Percentiles rank a stretch among this genome's conserved stretches.
Evolutionary conservation across 2,329 filamentous ascomycete species (phyloP).

Genomic region (Capronia coronata): DNA sequence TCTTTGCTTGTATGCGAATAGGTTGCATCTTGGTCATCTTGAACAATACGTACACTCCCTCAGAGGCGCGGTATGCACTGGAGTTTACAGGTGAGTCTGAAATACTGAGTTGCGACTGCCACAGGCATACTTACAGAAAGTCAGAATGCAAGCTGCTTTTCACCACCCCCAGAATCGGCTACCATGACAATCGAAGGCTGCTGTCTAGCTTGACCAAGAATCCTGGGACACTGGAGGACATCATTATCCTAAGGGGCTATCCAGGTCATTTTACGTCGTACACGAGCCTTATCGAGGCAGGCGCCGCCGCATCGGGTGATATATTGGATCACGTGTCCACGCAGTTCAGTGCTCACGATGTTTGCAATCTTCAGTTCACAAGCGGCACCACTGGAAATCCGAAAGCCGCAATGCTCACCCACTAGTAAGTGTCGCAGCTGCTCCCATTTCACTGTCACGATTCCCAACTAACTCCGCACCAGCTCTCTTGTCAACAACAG

Average conservation of each 20-base stretch:
- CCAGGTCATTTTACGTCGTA: slow-evolving; percentile 55
- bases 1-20: slow-evolving; percentile 63
- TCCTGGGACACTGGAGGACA: slow-evolving; percentile 39
- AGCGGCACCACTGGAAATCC: slow-evolving; percentile 67
- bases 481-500: slow-evolving; percentile 55
- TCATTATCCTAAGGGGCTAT: slow-evolving; percentile 56
- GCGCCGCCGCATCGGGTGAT: slow-evolving; percentile 45
- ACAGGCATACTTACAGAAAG: too few relatives aligned
- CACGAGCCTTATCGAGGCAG: slow-evolving; percentile 50
- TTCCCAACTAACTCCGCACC: neutral
- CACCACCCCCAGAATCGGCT: slow-evolving; percentile 62
- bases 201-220: slow-evolving; percentile 49
- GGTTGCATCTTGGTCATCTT: slow-evolving; percentile 67
- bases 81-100: slow-evolving; percentile 56
- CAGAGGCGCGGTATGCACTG: slow-evolving; percentile 64
- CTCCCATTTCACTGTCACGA: neutral
- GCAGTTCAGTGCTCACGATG: slow-evolving; percentile 57
- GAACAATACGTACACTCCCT: slow-evolving; percentile 74
- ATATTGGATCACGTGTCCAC: slow-evolving; percentile 49
- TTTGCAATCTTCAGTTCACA: slow-evolving; percentile 70
- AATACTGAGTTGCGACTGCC: neutral
- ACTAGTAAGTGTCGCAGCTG: slow-evolving; percentile 49
- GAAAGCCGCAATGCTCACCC: slow-evolving; percentile 69
- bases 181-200: slow-evolving; percentile 56
- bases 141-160: slow-evolving; percentile 70